These are phyloP conservation scores for Ogataea methylovora DNA, from an alignment of 805 yeast species.

Conservation along the genomic window DNA sequence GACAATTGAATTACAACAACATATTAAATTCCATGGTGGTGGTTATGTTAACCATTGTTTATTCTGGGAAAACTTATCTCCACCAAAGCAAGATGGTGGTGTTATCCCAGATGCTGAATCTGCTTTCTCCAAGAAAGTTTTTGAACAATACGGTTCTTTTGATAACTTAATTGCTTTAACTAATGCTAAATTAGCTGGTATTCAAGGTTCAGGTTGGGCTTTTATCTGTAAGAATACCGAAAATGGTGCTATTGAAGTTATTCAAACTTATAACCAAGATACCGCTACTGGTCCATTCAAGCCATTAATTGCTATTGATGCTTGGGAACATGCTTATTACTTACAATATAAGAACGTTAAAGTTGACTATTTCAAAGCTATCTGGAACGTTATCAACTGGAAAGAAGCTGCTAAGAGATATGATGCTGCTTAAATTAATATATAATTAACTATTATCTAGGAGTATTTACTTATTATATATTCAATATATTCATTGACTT, in stretches of 20 bases:
- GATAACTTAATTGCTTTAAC: slow-evolving; percentile 59
- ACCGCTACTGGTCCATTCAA: slow-evolving; percentile 62
- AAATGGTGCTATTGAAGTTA: slow-evolving; percentile 69
- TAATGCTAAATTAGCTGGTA: slow-evolving; percentile 70
- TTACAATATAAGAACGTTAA: slow-evolving; percentile 88
- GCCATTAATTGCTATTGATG: slow-evolving; percentile 85
- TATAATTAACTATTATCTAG: too few species aligned
- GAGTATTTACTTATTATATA: slow-evolving; percentile 1
- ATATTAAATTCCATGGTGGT: slow-evolving; percentile 88
- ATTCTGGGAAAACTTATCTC: slow-evolving; percentile 86
- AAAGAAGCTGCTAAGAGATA: slow-evolving; percentile 76
- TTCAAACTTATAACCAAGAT: slow-evolving; percentile 82
- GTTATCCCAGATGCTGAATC: slow-evolving; percentile 47
- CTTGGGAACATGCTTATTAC: slow-evolving; percentile 97
- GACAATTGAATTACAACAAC: slow-evolving; percentile 58
- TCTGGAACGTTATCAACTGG: slow-evolving; percentile 95
- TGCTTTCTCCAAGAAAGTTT: slow-evolving; percentile 50
- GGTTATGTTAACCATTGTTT: slow-evolving; percentile 81
- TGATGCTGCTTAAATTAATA: slow-evolving; percentile 32
- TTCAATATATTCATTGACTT: slow-evolving; percentile 4
- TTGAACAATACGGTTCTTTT: slow-evolving; percentile 60
- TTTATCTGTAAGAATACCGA: slow-evolving; percentile 77
- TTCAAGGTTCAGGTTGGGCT: slow-evolving; percentile 96
- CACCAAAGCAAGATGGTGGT: slow-evolving; percentile 73
- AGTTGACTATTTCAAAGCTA: slow-evolving; percentile 86